Base-by-base conservation (phyloP, 768 basidiomycete species). In the Amyloporia xantha region DNA sequence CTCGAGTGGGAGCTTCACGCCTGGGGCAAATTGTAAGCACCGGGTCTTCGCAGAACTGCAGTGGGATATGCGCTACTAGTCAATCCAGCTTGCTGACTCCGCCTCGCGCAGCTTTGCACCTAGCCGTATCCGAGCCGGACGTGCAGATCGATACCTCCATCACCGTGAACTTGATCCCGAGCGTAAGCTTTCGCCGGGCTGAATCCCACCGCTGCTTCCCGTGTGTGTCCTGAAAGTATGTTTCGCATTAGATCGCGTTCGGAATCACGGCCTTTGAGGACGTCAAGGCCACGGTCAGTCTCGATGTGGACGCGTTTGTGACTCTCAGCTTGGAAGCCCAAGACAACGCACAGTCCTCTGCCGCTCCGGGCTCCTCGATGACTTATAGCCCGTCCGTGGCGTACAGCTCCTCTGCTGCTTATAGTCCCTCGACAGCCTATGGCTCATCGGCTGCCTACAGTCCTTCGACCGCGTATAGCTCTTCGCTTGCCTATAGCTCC, bases 161-260 rank as follows among this genome's bases (percentile, higher is more conserved):
- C 23, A 60, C 65, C 23, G 76, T 71, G 2, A 76, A 80, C 56
- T 59, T 80, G 28, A 77, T 74, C 49, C 79, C 77, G 0, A 62
- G 63, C 49, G 49, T 50, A 11, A 33, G 30, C 15, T n/a, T n/a
- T n/a, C n/a, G n/a, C n/a, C n/a, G n/a, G n/a, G n/a, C n/a, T n/a
- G n/a, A n/a, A n/a, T n/a, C n/a, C n/a, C n/a, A n/a, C n/a, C 19
- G 27, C 54, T 17, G 48, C 19, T 4, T 5, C 40, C 15, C 23
- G 20, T 19, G 41, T 46, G 20, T 43, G 52, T 7, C 24, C n/a
- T n/a, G n/a, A 38, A 26, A 2, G 28, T 41, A n/a, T 35, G 33
- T 9, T 35, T n/a, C 33, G n/a, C n/a, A 9, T 43, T 30, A 58
- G 30, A 51, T 78, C 41, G 71, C 72, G 46, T 62, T 81, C 45